Percentiles rank a stretch among this genome's conserved stretches.
phyloP scores from a whole-genome alignment of 1,139 yeast genomes.

The Candida pseudoviswanathii region DNA sequence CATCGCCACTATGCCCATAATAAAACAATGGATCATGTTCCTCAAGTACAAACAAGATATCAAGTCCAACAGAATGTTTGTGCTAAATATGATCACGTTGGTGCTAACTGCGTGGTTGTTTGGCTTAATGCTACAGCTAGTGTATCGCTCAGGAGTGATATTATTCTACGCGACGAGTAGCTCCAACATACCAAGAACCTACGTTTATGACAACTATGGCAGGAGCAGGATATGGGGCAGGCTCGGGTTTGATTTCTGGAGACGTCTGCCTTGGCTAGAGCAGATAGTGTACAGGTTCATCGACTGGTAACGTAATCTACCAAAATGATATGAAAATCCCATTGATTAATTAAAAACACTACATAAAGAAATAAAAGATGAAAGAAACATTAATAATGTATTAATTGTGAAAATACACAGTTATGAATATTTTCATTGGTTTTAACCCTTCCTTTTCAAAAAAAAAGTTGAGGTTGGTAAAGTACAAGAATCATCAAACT shows the following conservation, averaged over 20 bases:
- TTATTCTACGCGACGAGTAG: not conserved
- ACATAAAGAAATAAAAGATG: not conserved
- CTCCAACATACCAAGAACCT: conserved; percentile 9
- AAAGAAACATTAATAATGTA: conserved; percentile 4
- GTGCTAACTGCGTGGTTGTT: conserved; percentile 24
- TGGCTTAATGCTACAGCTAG: conserved; percentile 8
- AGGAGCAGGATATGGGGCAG: not conserved
- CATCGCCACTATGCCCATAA: conserved; percentile 30
- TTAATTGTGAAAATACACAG: conserved; percentile 4
- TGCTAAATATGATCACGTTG: conserved; percentile 26
- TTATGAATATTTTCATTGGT: not conserved
- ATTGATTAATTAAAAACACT: conserved; percentile 1
- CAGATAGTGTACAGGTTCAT: conserved; percentile 10
- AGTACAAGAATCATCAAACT: conserved; percentile 19
- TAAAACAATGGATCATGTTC: conserved; percentile 34
- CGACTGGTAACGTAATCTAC: conserved; percentile 11
- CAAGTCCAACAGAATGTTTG: conserved; percentile 22
- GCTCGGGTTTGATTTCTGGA: conserved; percentile 9
- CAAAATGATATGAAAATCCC: conserved; percentile 8
- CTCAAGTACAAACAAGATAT: conserved; percentile 30
- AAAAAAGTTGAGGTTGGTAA: conserved; percentile 4
- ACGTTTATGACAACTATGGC: conserved; percentile 27
- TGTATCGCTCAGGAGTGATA: conserved; percentile 14
- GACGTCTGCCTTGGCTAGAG: conserved; percentile 12
- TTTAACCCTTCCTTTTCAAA: conserved; percentile 8